A percentile compares a stretch with the other conserved stretches of the same genome.
phyloP scores from a whole-genome alignment of 2,329 filamentous ascomycete species.

The Chaetomium sp. region DNA sequence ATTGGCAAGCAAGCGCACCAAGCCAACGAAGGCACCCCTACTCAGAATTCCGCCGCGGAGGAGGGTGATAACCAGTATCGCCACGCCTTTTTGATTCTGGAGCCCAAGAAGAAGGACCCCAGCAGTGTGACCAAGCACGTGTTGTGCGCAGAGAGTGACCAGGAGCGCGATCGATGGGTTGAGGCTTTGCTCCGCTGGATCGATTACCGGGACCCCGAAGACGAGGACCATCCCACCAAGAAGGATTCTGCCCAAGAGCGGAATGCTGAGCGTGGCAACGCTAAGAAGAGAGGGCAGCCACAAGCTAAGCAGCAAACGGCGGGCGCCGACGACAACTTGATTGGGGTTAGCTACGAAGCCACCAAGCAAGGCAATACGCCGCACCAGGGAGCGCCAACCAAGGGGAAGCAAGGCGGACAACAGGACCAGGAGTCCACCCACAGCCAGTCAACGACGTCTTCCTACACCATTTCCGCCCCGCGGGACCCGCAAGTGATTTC shows the following conservation, averaged over 20 bases:
- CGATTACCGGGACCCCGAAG: slow-evolving; percentile 60
- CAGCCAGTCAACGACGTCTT: slow-evolving; percentile 33
- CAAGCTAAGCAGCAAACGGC: slow-evolving; percentile 27
- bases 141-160: slow-evolving; percentile 89
- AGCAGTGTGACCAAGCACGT: slow-evolving; percentile 85
- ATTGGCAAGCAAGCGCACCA: slow-evolving; percentile 85
- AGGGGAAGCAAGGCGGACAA: slow-evolving; percentile 33
- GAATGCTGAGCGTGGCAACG: slow-evolving; percentile 32
- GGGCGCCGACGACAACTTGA: slow-evolving; percentile 39
- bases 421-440: slow-evolving; percentile 29
- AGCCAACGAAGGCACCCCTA: slow-evolving; percentile 55
- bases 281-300: slow-evolving; percentile 39
- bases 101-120: slow-evolving; percentile 95
- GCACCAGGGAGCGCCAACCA: slow-evolving; percentile 33
- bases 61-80: slow-evolving; percentile 91
- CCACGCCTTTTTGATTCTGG: slow-evolving; percentile 89
- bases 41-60: slow-evolving; percentile 51
- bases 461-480: slow-evolving; percentile 69
- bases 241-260: slow-evolving; percentile 35
- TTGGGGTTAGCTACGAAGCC: slow-evolving; percentile 53
- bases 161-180: slow-evolving; percentile 90
- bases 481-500: slow-evolving; percentile 80
- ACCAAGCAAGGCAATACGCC: slow-evolving; percentile 47
- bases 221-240: slow-evolving; percentile 40
- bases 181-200: slow-evolving; percentile 85